These are phyloP conservation scores for Fusarium sterilihyphosum DNA, from an alignment of 2,329 filamentous ascomycete genomes.

Conservation along the genomic window DNA sequence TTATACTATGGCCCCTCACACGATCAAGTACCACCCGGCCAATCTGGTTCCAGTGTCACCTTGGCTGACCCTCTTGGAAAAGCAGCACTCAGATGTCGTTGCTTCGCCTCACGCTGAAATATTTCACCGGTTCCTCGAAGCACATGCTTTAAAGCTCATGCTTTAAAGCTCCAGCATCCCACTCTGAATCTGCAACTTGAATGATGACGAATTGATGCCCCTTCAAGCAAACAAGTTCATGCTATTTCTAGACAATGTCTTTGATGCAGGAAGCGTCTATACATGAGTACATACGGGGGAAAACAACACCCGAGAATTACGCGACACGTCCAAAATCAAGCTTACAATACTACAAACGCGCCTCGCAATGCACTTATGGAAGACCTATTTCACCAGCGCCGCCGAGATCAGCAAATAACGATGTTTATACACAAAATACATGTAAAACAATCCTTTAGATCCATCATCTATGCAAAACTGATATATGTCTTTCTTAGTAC, in stretches of 20 bases:
- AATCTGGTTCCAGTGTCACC: fast-evolving
- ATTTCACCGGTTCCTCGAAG: no score
- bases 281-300: background rate
- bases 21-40: fast-evolving
- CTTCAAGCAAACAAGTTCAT: fast-evolving
- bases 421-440: fast-evolving
- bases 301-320: background rate
- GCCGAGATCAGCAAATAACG: fast-evolving
- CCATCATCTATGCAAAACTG: fast-evolving
- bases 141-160: no score
- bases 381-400: background rate
- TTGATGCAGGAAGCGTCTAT: background rate
- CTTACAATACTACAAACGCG: fast-evolving
- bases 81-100: no score
- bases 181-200: no score
- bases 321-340: background rate
- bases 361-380: background rate
- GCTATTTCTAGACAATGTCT: no score
- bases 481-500: background rate
- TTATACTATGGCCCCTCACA: fast-evolving
- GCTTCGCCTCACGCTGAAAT: no score
- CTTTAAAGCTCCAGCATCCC: no score
- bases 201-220: no score
- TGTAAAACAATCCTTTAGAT: fast-evolving
- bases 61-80: no score